Evolutionary conservation across 352 stramenopile genomes (phyloP).

Genomic region (Phytophthora kernoviae): DNA sequence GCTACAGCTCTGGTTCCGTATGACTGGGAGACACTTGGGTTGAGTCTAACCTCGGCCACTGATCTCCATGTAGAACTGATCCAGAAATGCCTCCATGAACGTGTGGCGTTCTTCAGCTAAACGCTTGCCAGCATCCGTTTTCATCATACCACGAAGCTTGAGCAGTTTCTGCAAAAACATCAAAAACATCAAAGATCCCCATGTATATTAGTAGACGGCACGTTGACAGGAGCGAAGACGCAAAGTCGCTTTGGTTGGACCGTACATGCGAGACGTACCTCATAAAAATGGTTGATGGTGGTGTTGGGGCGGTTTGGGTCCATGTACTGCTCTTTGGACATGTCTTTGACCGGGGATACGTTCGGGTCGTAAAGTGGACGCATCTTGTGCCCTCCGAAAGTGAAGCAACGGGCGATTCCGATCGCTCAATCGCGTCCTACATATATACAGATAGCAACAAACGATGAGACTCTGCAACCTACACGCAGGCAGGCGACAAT

Average conservation of each 20-base stretch:
- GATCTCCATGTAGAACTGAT: conserved; percentile 84
- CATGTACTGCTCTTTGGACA: conserved; percentile 88
- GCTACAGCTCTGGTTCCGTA: conserved; percentile 5
- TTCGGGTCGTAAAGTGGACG: conserved; percentile 80
- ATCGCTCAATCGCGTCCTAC: conserved; percentile 91
- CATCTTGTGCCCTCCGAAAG: conserved; percentile 87
- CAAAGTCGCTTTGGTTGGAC: no score
- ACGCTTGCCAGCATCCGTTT: conserved; percentile 71
- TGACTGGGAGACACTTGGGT: not conserved
- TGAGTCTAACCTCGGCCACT: conserved; percentile 37
- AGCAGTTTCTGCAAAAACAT: conserved; percentile 88
- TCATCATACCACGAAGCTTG: conserved; percentile 88
- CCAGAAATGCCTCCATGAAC: conserved; percentile 89
- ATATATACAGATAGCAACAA: not conserved
- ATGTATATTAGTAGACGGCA: no score
- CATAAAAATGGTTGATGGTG: conserved; percentile 92
- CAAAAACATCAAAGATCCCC: no score
- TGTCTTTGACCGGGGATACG: conserved; percentile 48
- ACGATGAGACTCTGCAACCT: conserved; percentile 2
- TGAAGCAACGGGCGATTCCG: conserved; percentile 91
- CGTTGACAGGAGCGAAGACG: no score
- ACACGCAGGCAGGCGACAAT: not conserved
- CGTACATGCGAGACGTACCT: conserved; percentile 35
- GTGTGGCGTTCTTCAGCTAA: conserved; percentile 82
- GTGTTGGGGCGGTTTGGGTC: conserved; percentile 61